A percentile compares a stretch with the other conserved stretches of the same genome.
Conservation (phyloP, 2,329 filamentous ascomycete genomes). For the Metarhizium anisopliae region DNA sequence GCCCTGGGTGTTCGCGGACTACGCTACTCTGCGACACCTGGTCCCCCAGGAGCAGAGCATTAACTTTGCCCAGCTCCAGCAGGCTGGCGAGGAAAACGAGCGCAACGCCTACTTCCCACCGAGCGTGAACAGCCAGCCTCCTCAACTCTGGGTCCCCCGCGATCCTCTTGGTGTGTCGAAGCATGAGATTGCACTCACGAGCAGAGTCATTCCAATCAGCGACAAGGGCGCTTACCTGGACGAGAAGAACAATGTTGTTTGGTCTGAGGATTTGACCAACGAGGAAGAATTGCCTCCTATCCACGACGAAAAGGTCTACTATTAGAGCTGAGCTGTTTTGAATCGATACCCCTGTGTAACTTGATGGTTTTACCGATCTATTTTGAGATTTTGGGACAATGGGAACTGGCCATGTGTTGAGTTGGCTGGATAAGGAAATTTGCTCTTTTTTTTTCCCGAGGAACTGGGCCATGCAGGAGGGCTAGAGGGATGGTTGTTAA, state of each 20-base stretch:
- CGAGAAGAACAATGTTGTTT: conserved; percentile 46
- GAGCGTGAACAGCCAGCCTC: conserved; percentile 50
- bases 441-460: neutral
- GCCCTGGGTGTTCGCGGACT: conserved; percentile 69
- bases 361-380: neutral
- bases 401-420: neutral
- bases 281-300: conserved; percentile 32
- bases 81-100: conserved; percentile 50
- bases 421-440: neutral
- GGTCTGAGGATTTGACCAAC: conserved; percentile 23
- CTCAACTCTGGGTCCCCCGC: conserved; percentile 67
- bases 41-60: conserved; percentile 50
- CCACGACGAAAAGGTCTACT: conserved; percentile 35
- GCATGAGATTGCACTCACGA: conserved; percentile 62
- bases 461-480: no score
- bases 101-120: conserved; percentile 65
- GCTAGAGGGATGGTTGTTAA: no score
- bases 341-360: conserved; percentile 10
- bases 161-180: conserved; percentile 60
- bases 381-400: neutral
- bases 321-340: conserved; percentile 20
- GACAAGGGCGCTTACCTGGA: conserved; percentile 64
- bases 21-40: conserved; percentile 59
- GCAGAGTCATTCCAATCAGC: conserved; percentile 58
- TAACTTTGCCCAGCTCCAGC: conserved; percentile 39